A percentile compares a stretch with the other conserved stretches of the same genome.
Evolutionary conservation across 495 filamentous ascomycete species (phyloP).

Genomic region (Trichoderma gamsii): DNA sequence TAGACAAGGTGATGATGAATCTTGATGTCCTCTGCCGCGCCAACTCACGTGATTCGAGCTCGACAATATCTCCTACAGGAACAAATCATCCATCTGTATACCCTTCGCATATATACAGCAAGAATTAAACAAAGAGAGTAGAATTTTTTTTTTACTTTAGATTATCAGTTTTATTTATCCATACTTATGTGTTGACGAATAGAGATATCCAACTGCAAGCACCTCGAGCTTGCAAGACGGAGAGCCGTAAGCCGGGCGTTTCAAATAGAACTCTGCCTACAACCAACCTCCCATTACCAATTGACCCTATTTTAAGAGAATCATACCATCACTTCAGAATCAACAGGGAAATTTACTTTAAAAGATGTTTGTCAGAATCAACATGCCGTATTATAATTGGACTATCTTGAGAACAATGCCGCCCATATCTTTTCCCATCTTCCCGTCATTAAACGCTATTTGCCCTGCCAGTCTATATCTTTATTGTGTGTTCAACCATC

Average conservation of each 20-base stretch:
- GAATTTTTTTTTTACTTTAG: not conserved
- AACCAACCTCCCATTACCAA: too few species aligned
- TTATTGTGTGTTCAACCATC: constrained; percentile 12
- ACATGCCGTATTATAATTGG: constrained; percentile 9
- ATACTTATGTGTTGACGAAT: too few species aligned
- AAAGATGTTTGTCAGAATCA: not conserved
- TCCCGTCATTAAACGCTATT: constrained; percentile 10
- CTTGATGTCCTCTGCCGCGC: not conserved
- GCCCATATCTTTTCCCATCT: constrained; percentile 10
- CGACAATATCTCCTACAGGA: not conserved
- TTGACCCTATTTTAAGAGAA: too few species aligned
- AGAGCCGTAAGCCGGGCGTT: too few species aligned
- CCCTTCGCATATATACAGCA: not conserved
- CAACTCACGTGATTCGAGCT: constrained; percentile 6
- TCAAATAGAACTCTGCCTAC: too few species aligned
- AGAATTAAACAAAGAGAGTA: not conserved
- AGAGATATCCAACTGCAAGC: too few species aligned
- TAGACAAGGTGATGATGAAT: not conserved
- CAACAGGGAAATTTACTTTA: not conserved
- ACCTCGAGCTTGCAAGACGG: too few species aligned
- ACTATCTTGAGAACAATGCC: constrained; percentile 10
- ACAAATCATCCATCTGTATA: not conserved
- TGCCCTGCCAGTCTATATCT: constrained; percentile 12
- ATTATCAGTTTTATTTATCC: not conserved
- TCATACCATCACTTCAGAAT: too few species aligned